Base-by-base conservation (phyloP, 140 eudicot species). In the Cichorium intybus region DNA sequence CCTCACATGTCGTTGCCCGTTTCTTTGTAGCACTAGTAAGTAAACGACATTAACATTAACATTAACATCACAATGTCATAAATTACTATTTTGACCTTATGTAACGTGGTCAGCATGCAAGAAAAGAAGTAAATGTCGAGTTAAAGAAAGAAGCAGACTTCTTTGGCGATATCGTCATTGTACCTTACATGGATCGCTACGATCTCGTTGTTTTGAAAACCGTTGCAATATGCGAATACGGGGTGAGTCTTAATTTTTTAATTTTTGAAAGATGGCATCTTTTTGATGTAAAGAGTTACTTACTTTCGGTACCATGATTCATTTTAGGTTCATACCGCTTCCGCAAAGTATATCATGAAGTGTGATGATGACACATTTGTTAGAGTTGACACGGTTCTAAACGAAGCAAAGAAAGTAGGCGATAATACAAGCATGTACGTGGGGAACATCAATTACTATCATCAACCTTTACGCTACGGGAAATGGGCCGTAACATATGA, bases 401-500 rank as follows among this genome's bases (percentile, higher is more conserved):
- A 62, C 14, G 95, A 89, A 77, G 89, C 89, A 56, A 71, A 77
- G 51, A 88, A 82, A 77, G 67, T 79, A 27, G 83, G 64, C 5
- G 73, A 72, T 21, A 81, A 70, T 41, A 77, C 67, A 62, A 86
- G 97, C 77, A 66, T 86, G 75, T 93, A 88, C 63, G 77, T 88
- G 29, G 99, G 99, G 34, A 88, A 88, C 74, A 93, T 88, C 79
- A 88, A 88, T 65, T 93, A 83, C 77, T 88, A 85, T 72, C 97
- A 86, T 79, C 84, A 80, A 76, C 99, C 99, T 31, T 74, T 88
- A 28, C 89, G 99, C 22, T 56, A 80, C 66, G 99, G 99, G 68
- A 93, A 93, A 93, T 93, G 99, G 99, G 87, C 97, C 4, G 99
- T 93, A 15, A 93, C 99, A 29, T 93, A 85, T 56, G 99, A 93